Base-by-base conservation (phyloP, 169 alveolate genomes). In the Ichthyophthirius multifiliis region DNA sequence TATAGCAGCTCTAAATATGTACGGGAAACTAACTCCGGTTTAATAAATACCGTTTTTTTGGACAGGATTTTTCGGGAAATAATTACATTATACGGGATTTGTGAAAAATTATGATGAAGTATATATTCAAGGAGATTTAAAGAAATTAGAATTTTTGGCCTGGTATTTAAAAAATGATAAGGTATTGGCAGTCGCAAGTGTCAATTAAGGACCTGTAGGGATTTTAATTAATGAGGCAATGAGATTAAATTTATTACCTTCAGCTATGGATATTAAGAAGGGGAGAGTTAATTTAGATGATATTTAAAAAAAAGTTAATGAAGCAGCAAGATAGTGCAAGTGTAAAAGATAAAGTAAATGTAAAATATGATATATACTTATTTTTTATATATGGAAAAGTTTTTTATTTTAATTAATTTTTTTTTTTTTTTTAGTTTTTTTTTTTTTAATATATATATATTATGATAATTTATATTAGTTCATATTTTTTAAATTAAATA, bases 41-140 rank as follows among this genome's bases (percentile, higher is more conserved):
- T 76, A 78, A 4, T 37, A 43, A 16, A 44, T 89, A 32, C 94
- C 94, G 43, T 89, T 89, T 89, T 89, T 79, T 77, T 89, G 94
- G 94, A 89, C 94, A 20, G 78, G 92, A 48, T 43, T 55, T 30
- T 86, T 75, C 85, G 74, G 76, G 30, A 67, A 67, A 46, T 20
- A 82, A 0, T 65, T 80, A 18, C 84, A 77, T 32, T 89, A 83
- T 47, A 75, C 77, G 27, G 94, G 94, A n/a, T 46, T 71, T 37
- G 84, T 74, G 13, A 31, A 47, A 16, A 84, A 44, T 4, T 89
- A 31, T 37, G 90, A 89, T 74, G 86, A 76, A 65, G 85, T 85
- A 10, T 76, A 78, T 43, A 43, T 85, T 20, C 89, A 89, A 34
- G 94, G 94, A 41, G 65, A 44, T 43, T 55, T 85, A 9, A 63